Evolutionary conservation across 805 yeast genomes (phyloP).

Genomic region (Isabelozyma pseudorhagii): DNA sequence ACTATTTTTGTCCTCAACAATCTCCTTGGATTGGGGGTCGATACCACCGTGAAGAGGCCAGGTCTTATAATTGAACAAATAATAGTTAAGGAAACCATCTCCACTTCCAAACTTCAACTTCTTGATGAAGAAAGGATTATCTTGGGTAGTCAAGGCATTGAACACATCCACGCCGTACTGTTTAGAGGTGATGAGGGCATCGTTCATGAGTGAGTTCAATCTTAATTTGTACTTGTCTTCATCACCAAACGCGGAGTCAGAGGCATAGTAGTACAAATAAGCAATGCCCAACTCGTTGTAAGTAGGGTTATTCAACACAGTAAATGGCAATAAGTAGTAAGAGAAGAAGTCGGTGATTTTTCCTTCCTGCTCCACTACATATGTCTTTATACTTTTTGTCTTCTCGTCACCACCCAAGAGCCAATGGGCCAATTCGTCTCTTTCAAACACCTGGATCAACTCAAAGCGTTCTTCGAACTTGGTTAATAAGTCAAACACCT

Average conservation of each 20-base stretch:
- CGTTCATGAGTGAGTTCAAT: conserved; percentile 58
- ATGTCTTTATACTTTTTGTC: conserved; percentile 51
- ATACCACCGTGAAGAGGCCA: conserved; percentile 82
- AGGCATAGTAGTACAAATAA: conserved; percentile 85
- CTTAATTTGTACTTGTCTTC: conserved; percentile 52
- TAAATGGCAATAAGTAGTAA: conserved; percentile 84
- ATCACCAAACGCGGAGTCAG: conserved; percentile 54
- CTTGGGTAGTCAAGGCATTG: conserved; percentile 90
- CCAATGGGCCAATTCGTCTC: conserved; percentile 80
- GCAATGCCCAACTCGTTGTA: conserved; percentile 79
- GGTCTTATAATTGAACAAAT: conserved; percentile 85
- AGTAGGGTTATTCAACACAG: conserved; percentile 63
- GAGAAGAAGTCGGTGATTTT: conserved; percentile 85
- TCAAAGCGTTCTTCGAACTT: conserved; percentile 70
- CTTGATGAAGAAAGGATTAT: conserved; percentile 78
- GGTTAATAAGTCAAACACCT: conserved; percentile 56
- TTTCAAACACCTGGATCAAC: conserved; percentile 63
- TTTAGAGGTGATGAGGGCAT: conserved; percentile 76
- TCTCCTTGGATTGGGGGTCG: conserved; percentile 49
- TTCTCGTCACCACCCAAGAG: conserved; percentile 49
- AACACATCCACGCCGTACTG: conserved; percentile 76
- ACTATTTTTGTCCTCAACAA: conserved; percentile 57
- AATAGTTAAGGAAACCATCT: conserved; percentile 88
- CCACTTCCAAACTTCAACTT: conserved; percentile 88
- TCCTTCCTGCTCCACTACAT: conserved; percentile 69